Evolutionary conservation across 2,329 filamentous ascomycete genomes (phyloP), one percentile per base, ranked within the genome.

Genomic region (Coniochaeta hoffmannii): DNA sequence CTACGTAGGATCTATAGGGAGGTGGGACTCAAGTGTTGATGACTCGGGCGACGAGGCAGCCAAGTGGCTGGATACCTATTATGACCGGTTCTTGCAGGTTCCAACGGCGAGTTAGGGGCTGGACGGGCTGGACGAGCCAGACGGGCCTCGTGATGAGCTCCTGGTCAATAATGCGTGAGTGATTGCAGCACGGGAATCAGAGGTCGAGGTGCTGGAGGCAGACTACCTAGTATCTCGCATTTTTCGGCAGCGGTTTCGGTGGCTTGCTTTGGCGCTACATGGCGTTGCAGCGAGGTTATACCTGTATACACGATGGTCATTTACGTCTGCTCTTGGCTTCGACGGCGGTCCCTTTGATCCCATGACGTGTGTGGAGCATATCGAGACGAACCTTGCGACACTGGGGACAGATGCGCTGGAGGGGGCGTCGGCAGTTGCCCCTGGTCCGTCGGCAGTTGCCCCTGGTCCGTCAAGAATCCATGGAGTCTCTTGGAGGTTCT

Each of bases 1-100:
- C 11, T 90, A 90, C 66, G 81, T 90, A 4, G 87, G 87, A 1
- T 82, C 78, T n/a, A 69, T 88, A 24, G 73, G 77, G 46, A 70
- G 76, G 38, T 80, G 77, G 77, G 76, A 80, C 64, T 73, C 76
- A 32, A 74, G 71, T 60, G 64, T 77, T 28, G 77, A 79, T 55
- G 76, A 76, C 41, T 69, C 77, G 6, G 80, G 79, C 41, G 67
- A 75, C 41, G 72, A 76, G 50, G 80, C 80, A 9, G 80, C 79
- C 28, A 70, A 68, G 57, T 82, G 79, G 79, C 68, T 82, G 24
- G 78, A 82, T 60, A 65, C 67, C 15, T 83, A 83, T 62, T 82
- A 80, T 60, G 71, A 72, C 44, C 74, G 77, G 26, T 82, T 83
- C 64, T 69, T 82, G 66, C 72, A 81, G 64, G 64, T 81, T 34